These are phyloP conservation scores for Tribonema minus DNA, from an alignment of 108 stramenopile species.

Conservation along the genomic window DNA sequence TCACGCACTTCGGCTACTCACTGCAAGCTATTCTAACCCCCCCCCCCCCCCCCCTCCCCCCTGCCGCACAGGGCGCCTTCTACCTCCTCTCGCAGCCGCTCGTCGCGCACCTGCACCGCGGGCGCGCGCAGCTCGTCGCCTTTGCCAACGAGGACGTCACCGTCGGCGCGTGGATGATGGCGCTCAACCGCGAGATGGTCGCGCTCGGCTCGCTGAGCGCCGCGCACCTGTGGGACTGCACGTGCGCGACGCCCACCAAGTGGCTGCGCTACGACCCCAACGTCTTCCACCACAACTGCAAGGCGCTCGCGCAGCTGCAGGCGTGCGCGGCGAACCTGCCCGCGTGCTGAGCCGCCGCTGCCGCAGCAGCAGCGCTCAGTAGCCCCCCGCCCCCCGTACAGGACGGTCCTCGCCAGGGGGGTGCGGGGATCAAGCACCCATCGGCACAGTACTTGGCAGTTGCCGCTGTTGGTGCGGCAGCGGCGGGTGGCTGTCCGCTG, in stretches of 20 bases:
- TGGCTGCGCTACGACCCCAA: neutral
- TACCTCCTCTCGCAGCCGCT: slow-evolving; percentile 28
- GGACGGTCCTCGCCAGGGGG: too few species aligned
- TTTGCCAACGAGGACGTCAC: slow-evolving; percentile 40
- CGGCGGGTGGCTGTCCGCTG: too few species aligned
- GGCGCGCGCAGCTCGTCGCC: slow-evolving; percentile 23
- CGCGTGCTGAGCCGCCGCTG: too few species aligned
- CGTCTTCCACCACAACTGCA: slow-evolving; percentile 37
- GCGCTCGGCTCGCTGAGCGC: slow-evolving; percentile 11
- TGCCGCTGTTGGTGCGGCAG: too few species aligned
- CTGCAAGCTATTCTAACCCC: too few species aligned
- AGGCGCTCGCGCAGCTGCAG: slow-evolving; percentile 21
- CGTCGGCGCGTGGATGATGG: slow-evolving; percentile 35
- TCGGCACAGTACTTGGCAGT: too few species aligned
- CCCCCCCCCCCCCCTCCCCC: too few species aligned
- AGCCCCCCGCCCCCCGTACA: too few species aligned
- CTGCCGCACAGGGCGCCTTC: slow-evolving; percentile 33
- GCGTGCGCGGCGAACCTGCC: too few species aligned
- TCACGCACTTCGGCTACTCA: too few species aligned
- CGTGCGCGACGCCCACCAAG: neutral
- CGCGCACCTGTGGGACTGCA: slow-evolving; percentile 23
- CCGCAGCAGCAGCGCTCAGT: too few species aligned
- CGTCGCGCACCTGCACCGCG: slow-evolving; percentile 17
- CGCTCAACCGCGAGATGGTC: slow-evolving; percentile 23
- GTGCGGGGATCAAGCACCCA: too few species aligned